phyloP scores from a whole-genome alignment of 805 yeast species.

The Priceomyces castillae region DNA sequence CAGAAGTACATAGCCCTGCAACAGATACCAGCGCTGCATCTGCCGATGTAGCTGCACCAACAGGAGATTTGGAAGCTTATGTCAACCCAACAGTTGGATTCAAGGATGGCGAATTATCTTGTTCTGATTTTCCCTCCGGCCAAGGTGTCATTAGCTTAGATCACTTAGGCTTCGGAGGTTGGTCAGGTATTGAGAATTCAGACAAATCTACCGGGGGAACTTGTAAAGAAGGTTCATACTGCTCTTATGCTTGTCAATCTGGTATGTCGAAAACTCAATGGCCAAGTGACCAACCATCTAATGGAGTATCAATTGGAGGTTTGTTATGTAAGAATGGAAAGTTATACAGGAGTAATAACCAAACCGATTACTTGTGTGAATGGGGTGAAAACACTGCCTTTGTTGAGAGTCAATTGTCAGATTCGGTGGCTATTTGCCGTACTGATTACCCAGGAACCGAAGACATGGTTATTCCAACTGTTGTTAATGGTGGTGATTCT shows the following conservation, averaged over 20 bases:
- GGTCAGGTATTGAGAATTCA: slow-evolving; percentile 68
- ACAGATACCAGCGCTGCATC: slow-evolving; percentile 12
- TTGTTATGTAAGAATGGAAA: slow-evolving; percentile 79
- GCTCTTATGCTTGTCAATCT: slow-evolving; percentile 97
- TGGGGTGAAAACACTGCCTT: slow-evolving; percentile 77
- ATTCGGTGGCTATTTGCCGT: slow-evolving; percentile 87
- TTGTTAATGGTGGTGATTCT: slow-evolving; percentile 63
- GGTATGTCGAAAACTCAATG: slow-evolving; percentile 99
- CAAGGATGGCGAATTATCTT: slow-evolving; percentile 66
- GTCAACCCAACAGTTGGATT: slow-evolving; percentile 58
- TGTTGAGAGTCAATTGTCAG: slow-evolving; percentile 60
- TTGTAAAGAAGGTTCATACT: slow-evolving; percentile 88
- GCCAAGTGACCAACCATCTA: slow-evolving; percentile 84
- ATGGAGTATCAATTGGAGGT: slow-evolving; percentile 94
- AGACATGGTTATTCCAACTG: slow-evolving; percentile 95
- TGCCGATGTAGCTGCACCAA: slow-evolving; percentile 24
- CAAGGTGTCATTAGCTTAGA: slow-evolving; percentile 72
- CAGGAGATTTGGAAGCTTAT: slow-evolving; percentile 55
- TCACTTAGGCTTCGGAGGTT: slow-evolving; percentile 65
- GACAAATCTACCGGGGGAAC: slow-evolving; percentile 60
- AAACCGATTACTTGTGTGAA: slow-evolving; percentile 70
- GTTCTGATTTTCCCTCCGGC: slow-evolving; percentile 73
- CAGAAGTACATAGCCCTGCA: slow-evolving; percentile 28
- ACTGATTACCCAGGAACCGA: slow-evolving; percentile 99
- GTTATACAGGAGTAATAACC: slow-evolving; percentile 72